Conservation (phyloP, 139 green algal species). For the Tetratostichococcus sp. region DNA sequence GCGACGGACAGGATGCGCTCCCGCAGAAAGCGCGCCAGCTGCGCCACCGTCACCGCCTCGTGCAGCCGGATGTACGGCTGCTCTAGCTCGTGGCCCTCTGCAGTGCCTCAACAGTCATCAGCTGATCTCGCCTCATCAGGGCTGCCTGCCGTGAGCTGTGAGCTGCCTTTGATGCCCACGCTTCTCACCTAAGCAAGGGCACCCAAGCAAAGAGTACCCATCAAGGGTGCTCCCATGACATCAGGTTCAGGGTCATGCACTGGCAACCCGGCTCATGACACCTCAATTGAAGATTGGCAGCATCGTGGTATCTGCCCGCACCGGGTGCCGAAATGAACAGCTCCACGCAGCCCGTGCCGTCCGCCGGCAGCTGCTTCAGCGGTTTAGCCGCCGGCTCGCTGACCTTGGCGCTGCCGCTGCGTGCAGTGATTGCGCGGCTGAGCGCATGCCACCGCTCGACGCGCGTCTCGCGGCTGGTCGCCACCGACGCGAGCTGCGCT, state of each 20-base stretch:
- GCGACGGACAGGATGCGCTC: background rate
- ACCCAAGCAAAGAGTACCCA: too few relatives aligned
- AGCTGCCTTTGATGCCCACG: too few relatives aligned
- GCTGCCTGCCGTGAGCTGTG: too few relatives aligned
- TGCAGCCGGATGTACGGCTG: slow-evolving; percentile 6
- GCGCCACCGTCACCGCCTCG: background rate
- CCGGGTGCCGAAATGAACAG: background rate
- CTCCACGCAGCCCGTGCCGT: background rate
- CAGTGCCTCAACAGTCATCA: background rate
- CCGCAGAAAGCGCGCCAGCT: background rate
- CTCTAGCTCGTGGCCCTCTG: background rate
- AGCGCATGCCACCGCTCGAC: background rate
- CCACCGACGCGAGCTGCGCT: background rate
- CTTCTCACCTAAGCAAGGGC: too few relatives aligned
- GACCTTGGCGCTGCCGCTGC: background rate
- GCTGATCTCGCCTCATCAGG: too few relatives aligned
- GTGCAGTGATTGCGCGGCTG: too few relatives aligned
- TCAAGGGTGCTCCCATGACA: too few relatives aligned
- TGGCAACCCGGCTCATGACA: too few relatives aligned
- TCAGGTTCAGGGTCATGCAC: too few relatives aligned
- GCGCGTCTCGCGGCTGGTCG: background rate
- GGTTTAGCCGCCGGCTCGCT: background rate
- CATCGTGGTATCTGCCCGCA: too few relatives aligned
- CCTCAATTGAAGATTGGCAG: too few relatives aligned
- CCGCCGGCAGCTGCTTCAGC: background rate